These are phyloP conservation scores for Beauveria sp. DNA, from an alignment of 2,329 filamentous ascomycete genomes.

Conservation along the genomic window DNA sequence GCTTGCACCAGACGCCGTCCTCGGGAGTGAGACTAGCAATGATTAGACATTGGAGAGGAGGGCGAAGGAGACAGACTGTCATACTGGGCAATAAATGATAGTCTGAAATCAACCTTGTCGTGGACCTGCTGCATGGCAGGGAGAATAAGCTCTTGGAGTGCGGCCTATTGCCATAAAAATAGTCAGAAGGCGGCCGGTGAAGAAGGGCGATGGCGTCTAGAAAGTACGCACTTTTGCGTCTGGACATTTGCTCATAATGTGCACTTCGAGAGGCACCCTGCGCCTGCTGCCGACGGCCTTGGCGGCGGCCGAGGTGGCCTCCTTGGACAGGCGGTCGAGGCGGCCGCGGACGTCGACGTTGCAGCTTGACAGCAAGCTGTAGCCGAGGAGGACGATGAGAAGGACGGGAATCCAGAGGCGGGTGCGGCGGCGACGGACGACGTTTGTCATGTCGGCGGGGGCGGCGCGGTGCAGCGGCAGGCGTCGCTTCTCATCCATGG, in stretches of 20 bases:
- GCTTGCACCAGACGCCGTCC: slow-evolving; percentile 79
- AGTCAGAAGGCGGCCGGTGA: not conserved
- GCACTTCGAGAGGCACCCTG: slow-evolving; percentile 75
- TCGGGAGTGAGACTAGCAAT: slow-evolving; percentile 52
- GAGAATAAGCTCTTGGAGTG: slow-evolving; percentile 70
- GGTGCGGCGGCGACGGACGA: slow-evolving; percentile 17
- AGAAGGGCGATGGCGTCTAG: not conserved
- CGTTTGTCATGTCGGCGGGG: slow-evolving; percentile 5
- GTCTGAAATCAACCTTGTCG: slow-evolving; percentile 81
- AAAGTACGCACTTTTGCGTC: slow-evolving; percentile 58
- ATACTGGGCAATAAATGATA: slow-evolving; percentile 82
- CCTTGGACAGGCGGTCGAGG: slow-evolving; percentile 1
- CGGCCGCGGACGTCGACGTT: not conserved
- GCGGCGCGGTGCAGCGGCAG: slow-evolving; percentile 12
- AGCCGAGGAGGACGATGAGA: slow-evolving; percentile 19
- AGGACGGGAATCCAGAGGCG: slow-evolving; percentile 17
- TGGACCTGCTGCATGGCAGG: slow-evolving; percentile 77
- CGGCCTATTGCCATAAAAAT: slow-evolving; percentile 45
- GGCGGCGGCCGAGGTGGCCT: not conserved
- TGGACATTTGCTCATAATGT: slow-evolving; percentile 97
- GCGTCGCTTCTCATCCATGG: slow-evolving; percentile 26
- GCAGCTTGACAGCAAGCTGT: slow-evolving; percentile 12
- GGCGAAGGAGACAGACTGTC: not conserved
- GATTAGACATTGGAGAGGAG: not conserved
- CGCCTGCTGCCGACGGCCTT: slow-evolving; percentile 12